Evolutionary conservation across 1,139 yeast species (phyloP), one percentile per base, ranked within the genome.

Genomic region (Eremothecium gossypii): DNA sequence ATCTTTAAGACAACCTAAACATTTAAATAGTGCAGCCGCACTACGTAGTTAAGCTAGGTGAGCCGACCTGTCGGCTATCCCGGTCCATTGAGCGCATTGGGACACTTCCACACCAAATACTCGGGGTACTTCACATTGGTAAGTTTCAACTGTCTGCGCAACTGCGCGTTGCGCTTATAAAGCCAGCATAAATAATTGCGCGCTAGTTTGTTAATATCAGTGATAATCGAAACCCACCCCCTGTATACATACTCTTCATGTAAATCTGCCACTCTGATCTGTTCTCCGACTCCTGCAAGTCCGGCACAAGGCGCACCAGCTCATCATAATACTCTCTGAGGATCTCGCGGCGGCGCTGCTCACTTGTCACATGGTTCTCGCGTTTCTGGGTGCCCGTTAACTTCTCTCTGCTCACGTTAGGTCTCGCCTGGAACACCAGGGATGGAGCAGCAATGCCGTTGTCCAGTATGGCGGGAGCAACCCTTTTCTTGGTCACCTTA

Each of bases 361-460:
- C 73, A 5, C 71, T 67, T 31, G 55, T 51, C 2, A 68, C 68
- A 47, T 69, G 73, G 42, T 68, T 68, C n/a, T 54, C 47, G 38
- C 68, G 65, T 44, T 63, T 64, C 49, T 68, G 68, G 41, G 61
- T 68, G 11, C 58, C 59, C 0, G 66, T 49, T 12, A 67, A 50
- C 33, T 34, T 34, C 11, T 23, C 37, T 14, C 29, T 34, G n/a
- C 29, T n/a, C 14, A 17, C 12, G 7, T 7, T 13, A 6, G 13
- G 13, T 13, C 14, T 32, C 13, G 11, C 31, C 13, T 29, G 31
- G 31, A 29, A 29, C 6, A 29, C 13, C 31, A 29, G 13, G 13
- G 11, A 11, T n/a, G 31, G 6, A 7, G 35, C 12, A 5, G 35
- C n/a, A 10, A 32, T 17, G n/a, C 14, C 17, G n/a, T n/a, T 17